Evolutionary conservation across 768 basidiomycete genomes (phyloP).

Genomic region (Tephrocybe sp.): DNA sequence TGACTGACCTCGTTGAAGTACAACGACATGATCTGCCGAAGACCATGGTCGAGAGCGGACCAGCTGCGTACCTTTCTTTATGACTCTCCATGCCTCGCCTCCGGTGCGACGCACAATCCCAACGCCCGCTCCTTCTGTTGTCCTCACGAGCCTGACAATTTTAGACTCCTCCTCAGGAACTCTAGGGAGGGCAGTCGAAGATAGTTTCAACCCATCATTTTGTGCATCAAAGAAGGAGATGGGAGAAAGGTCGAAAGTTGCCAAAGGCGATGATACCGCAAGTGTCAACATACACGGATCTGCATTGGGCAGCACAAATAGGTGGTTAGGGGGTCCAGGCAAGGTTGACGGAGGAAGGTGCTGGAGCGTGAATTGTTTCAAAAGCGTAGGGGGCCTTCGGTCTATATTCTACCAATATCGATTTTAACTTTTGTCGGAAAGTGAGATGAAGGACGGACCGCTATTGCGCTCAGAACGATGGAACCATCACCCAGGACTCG

Average conservation of each 20-base stretch:
- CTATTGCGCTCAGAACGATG: slow-evolving; percentile 69
- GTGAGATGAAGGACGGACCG: slow-evolving; percentile 47
- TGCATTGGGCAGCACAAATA: slow-evolving; percentile 53
- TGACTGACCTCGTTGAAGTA: slow-evolving; percentile 60
- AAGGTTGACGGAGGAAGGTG: slow-evolving; percentile 56
- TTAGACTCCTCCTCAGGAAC: slow-evolving; percentile 47
- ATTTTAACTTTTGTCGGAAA: background rate
- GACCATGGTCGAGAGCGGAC: slow-evolving; percentile 51
- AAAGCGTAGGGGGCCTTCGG: slow-evolving; percentile 79
- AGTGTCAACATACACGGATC: slow-evolving; percentile 49
- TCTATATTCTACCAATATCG: slow-evolving; percentile 72
- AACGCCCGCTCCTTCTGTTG: slow-evolving; percentile 76
- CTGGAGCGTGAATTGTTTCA: slow-evolving; percentile 73
- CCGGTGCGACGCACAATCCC: slow-evolving; percentile 59
- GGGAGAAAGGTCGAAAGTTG: slow-evolving; percentile 58
- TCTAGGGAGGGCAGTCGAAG: slow-evolving; percentile 39
- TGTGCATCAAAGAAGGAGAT: slow-evolving; percentile 62
- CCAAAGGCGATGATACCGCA: slow-evolving; percentile 66
- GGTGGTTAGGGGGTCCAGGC: slow-evolving; percentile 45
- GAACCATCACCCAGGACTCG: slow-evolving; percentile 73
- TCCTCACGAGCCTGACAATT: slow-evolving; percentile 68
- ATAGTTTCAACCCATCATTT: slow-evolving; percentile 48
- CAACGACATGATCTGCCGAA: slow-evolving; percentile 65
- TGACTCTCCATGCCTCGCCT: slow-evolving; percentile 66
- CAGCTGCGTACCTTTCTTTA: slow-evolving; percentile 47